A percentile compares a stretch with the other conserved stretches of the same genome.
Evolutionary conservation across 2,329 filamentous ascomycete genomes (phyloP).

Genomic region (Neonectria neomacrospora): DNA sequence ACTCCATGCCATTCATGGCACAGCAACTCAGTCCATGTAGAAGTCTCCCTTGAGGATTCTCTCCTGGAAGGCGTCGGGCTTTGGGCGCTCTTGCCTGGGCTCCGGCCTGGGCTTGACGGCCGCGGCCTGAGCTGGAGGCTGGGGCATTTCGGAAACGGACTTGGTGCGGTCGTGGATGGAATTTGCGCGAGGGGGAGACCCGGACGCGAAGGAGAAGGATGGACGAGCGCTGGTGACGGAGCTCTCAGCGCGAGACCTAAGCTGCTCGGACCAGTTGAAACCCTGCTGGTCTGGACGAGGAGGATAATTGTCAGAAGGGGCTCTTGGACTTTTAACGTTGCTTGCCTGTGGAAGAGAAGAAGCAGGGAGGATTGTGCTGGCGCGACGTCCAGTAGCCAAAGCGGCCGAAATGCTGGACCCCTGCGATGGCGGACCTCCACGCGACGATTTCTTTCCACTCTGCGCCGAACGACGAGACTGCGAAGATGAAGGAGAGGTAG

Average conservation of each 20-base stretch:
- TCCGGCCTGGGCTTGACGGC: slow-evolving; percentile 53
- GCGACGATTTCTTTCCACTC: slow-evolving; percentile 47
- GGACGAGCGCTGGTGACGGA: slow-evolving; percentile 69
- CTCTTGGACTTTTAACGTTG: slow-evolving; percentile 65
- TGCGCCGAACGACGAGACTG: slow-evolving; percentile 48
- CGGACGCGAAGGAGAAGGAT: slow-evolving; percentile 67
- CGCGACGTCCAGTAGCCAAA: slow-evolving; percentile 50
- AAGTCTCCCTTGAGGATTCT: slow-evolving; percentile 98
- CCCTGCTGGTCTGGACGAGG: slow-evolving; percentile 80
- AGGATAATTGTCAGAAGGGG: slow-evolving; percentile 72
- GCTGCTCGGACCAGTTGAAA: slow-evolving; percentile 97
- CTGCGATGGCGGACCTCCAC: slow-evolving; percentile 40
- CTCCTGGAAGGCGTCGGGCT: slow-evolving; percentile 96
- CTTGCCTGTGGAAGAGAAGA: slow-evolving; percentile 64
- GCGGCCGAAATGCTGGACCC: slow-evolving; percentile 48
- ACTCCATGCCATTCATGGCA: slow-evolving; percentile 5
- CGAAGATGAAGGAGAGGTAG: slow-evolving; percentile 51
- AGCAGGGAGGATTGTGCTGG: slow-evolving; percentile 48
- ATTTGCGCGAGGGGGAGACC: slow-evolving; percentile 50
- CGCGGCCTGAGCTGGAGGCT: slow-evolving; percentile 63
- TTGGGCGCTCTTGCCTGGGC: slow-evolving; percentile 63
- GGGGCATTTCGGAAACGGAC: slow-evolving; percentile 74
- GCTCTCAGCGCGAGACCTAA: slow-evolving; percentile 91
- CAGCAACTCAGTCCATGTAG: slow-evolving; percentile 83
- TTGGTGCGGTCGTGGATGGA: slow-evolving; percentile 72